phyloP scores from a whole-genome alignment of 805 yeast species.

The Candida vaughaniae region DNA sequence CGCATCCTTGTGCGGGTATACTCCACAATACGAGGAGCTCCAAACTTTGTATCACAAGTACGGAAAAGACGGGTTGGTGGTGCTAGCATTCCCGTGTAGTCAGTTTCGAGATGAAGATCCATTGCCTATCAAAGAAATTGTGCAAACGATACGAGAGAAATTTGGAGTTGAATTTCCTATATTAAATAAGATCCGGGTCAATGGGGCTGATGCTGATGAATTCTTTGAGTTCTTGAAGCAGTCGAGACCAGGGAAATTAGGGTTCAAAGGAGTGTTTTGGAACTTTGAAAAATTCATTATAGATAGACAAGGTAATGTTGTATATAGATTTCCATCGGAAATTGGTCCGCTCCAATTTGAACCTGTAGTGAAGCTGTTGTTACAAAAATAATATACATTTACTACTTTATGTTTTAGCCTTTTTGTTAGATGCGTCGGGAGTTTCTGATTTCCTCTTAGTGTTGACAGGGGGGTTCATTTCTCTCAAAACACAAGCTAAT shows the following conservation, averaged over 20 bases:
- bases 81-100: conserved; percentile 88
- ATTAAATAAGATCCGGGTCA: conserved; percentile 35
- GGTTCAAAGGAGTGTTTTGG: conserved; percentile 59
- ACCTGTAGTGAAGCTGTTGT: conserved; percentile 19
- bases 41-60: conserved; percentile 68
- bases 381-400: conserved; percentile 6
- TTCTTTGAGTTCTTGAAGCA: conserved; percentile 31
- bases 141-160: conserved; percentile 16
- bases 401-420: conserved; percentile 8
- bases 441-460: conserved; percentile 12
- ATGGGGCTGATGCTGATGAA: conserved; percentile 31
- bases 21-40: conserved; percentile 73
- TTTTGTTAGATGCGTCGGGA: conserved; percentile 8
- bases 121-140: conserved; percentile 45
- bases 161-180: conserved; percentile 39
- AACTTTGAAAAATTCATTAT: conserved; percentile 75
- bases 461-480: conserved; percentile 31
- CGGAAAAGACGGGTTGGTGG: conserved; percentile 58
- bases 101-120: conserved; percentile 86
- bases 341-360: conserved; percentile 66
- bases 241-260: conserved; percentile 27
- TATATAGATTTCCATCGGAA: conserved; percentile 57
- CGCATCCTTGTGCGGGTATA: conserved; percentile 78
- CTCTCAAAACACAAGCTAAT: conserved; percentile 71
- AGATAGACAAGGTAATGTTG: conserved; percentile 56